Evolutionary conservation across 148 eudicot genomes (phyloP).

Genomic region (Rhododendron ferrugineum): DNA sequence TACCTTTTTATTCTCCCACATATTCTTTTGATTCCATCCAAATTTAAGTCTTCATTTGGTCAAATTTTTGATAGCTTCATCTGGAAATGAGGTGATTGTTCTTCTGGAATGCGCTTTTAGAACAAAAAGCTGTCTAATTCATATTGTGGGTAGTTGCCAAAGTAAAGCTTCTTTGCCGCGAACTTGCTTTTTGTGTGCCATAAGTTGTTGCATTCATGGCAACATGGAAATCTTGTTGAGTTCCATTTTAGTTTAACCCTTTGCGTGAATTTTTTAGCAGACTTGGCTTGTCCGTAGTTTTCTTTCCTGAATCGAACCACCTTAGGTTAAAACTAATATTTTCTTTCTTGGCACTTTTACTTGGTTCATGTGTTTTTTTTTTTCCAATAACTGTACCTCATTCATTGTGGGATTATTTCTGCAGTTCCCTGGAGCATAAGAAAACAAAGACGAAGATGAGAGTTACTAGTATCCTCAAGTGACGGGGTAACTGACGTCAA

Average conservation of each 20-base stretch:
- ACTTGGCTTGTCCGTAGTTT: neutral
- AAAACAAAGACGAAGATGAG: neutral
- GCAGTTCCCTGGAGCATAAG: conserved; percentile 8
- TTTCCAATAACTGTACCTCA: neutral
- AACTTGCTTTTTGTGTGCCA: neutral
- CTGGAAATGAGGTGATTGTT: neutral
- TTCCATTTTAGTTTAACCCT: neutral
- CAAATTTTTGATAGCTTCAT: neutral
- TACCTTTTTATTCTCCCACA: neutral
- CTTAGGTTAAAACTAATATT: neutral
- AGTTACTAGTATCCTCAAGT: neutral
- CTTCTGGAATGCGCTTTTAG: neutral
- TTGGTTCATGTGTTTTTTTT: neutral
- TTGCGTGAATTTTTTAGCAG: neutral
- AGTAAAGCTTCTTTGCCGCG: neutral
- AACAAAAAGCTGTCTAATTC: neutral
- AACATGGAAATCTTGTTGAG: neutral
- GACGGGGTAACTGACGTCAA: neutral
- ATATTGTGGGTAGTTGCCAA: neutral
- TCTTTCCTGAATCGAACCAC: neutral
- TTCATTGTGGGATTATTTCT: neutral
- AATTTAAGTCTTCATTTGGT: neutral
- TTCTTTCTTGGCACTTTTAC: neutral
- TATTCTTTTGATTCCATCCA: neutral
- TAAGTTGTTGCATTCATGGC: neutral